A percentile compares a stretch with the other conserved stretches of the same genome.
phyloP scores from a whole-genome alignment of 2,329 filamentous ascomycete species.

The Iodosphaeria phyllophila region DNA sequence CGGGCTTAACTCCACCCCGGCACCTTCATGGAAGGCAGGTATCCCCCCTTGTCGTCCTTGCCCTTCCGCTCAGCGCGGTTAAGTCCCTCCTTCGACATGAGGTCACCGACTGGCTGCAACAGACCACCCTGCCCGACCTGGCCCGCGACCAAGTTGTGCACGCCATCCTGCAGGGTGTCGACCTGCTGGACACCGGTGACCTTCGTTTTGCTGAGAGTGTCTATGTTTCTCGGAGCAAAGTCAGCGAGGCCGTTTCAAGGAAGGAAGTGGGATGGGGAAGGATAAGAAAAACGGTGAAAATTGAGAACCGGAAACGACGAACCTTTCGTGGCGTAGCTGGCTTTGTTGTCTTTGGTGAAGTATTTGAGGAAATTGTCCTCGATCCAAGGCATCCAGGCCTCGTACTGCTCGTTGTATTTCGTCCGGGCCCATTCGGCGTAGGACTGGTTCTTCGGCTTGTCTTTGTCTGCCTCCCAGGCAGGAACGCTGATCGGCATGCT shows the following conservation, averaged over 20 bases:
- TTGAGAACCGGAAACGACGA: slow-evolving; percentile 7
- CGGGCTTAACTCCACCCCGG: slow-evolving; percentile 9
- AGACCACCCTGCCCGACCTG: slow-evolving; percentile 53
- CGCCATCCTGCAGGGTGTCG: slow-evolving; percentile 49
- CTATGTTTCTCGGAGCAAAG: slow-evolving; percentile 17
- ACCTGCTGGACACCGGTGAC: slow-evolving; percentile 48
- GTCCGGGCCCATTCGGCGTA: slow-evolving; percentile 37
- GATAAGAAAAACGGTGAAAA: not conserved
- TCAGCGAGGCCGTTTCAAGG: not conserved
- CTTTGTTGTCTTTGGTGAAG: slow-evolving; percentile 64
- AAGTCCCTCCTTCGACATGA: slow-evolving; percentile 42
- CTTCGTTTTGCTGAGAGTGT: slow-evolving; percentile 50
- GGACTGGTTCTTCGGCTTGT: slow-evolving; percentile 4
- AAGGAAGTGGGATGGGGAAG: not conserved
- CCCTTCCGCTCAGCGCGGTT: slow-evolving; percentile 46
- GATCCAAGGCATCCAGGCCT: slow-evolving; percentile 59
- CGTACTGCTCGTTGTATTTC: slow-evolving; percentile 54
- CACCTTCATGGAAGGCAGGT: slow-evolving; percentile 14
- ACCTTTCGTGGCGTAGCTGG: slow-evolving; percentile 53
- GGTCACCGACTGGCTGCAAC: slow-evolving; percentile 43
- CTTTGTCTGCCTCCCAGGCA: too few relatives aligned
- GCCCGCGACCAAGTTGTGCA: slow-evolving; percentile 40
- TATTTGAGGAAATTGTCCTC: slow-evolving; percentile 55
- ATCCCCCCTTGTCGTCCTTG: slow-evolving; percentile 38
- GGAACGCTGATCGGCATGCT: too few relatives aligned